Percentiles rank a stretch among this genome's conserved stretches.
Conservation (phyloP, 1,139 yeast genomes). For the Candida gigantensis region DNA sequence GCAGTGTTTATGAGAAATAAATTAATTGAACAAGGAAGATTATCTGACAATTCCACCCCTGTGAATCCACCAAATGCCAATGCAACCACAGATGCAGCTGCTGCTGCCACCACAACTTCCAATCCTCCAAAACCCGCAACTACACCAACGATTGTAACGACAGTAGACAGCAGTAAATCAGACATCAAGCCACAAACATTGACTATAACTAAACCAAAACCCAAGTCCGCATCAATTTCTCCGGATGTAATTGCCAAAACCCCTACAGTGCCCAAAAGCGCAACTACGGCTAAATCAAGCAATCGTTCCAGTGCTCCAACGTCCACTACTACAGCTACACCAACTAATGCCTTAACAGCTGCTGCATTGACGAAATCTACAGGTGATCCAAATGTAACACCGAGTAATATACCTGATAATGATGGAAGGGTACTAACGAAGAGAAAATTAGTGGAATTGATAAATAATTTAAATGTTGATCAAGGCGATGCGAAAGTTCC, state of each 20-base stretch:
- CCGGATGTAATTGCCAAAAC: slow-evolving; percentile 6
- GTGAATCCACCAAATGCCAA: slow-evolving; percentile 7
- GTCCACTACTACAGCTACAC: slow-evolving; percentile 4
- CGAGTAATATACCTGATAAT: slow-evolving; percentile 39
- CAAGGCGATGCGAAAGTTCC: slow-evolving; percentile 86
- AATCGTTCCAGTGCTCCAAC: neutral
- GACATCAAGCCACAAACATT: neutral
- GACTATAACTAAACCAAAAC: slow-evolving; percentile 4
- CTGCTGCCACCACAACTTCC: slow-evolving; percentile 8
- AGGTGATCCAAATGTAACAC: slow-evolving; percentile 15
- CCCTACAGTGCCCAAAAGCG: slow-evolving; percentile 10
- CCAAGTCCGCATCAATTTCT: slow-evolving; percentile 3
- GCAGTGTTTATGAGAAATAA: slow-evolving; percentile 43
- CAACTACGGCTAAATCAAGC: slow-evolving; percentile 3
- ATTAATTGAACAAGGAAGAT: slow-evolving; percentile 36
- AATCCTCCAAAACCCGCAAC: slow-evolving; percentile 7
- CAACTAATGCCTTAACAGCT: slow-evolving; percentile 4
- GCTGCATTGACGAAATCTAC: slow-evolving; percentile 10
- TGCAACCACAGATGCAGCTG: slow-evolving; percentile 8
- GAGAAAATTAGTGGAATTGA: slow-evolving; percentile 83
- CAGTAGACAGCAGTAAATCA: slow-evolving; percentile 5
- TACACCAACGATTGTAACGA: slow-evolving; percentile 7
- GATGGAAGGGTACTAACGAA: slow-evolving; percentile 86
- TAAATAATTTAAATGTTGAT: slow-evolving; percentile 77
- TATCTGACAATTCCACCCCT: slow-evolving; percentile 17